Percentiles rank a stretch among this genome's conserved stretches.
Evolutionary conservation across 164 flowering plant species (phyloP).

Genomic region (Pachysandra terminalis): DNA sequence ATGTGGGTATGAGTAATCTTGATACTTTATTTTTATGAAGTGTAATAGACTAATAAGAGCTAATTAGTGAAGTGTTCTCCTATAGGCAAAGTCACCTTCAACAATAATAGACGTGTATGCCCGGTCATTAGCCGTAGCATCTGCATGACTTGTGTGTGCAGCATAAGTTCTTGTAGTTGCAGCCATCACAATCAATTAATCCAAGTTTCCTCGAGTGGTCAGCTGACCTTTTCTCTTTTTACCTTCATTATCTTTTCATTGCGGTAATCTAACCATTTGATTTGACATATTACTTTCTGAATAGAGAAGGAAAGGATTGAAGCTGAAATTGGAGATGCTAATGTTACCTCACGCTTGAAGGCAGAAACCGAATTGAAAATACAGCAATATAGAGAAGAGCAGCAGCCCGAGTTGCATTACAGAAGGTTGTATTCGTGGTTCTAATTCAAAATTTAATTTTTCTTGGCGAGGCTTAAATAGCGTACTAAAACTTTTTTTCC

Average conservation of each 20-base stretch:
- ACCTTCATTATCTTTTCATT: not conserved
- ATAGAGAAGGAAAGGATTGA: slow-evolving; percentile 66
- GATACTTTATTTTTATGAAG: slow-evolving; percentile 22
- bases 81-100: too few species aligned
- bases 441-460: too few species aligned
- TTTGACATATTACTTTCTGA: not conserved
- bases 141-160: slow-evolving; percentile 26
- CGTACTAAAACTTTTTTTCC: not conserved
- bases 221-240: slow-evolving; percentile 12
- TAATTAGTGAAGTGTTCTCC: slow-evolving; percentile 33
- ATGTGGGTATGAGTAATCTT: slow-evolving; percentile 17
- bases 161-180: slow-evolving; percentile 21
- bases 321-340: slow-evolving; percentile 63
- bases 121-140: slow-evolving; percentile 6
- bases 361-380: slow-evolving; percentile 44
- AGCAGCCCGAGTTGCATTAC: slow-evolving; percentile 68
- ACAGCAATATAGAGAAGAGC: slow-evolving; percentile 63
- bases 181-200: slow-evolving; percentile 18
- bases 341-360: slow-evolving; percentile 45
- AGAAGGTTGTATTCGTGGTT: slow-evolving; percentile 37
- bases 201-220: slow-evolving; percentile 38
- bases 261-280: too few species aligned
- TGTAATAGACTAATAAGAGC: slow-evolving; percentile 29
- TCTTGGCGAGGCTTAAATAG: too few species aligned
- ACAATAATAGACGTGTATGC: slow-evolving; percentile 20